Percentiles rank a stretch among this genome's conserved stretches.
Evolutionary conservation across 148 eudicot species (phyloP).

Genomic region (Beta vulgaris): DNA sequence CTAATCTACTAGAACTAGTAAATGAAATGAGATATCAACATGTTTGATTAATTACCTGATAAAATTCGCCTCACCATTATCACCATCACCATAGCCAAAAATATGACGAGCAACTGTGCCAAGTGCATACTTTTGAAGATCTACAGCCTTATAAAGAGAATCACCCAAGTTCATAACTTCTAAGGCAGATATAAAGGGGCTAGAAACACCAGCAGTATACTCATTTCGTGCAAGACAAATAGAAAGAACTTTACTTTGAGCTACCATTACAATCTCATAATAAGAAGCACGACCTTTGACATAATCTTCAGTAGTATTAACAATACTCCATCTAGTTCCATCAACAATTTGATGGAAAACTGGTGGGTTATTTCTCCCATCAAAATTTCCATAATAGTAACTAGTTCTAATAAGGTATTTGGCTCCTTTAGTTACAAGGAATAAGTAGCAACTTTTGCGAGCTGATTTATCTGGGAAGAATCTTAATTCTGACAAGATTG

Average conservation of each 20-base stretch:
- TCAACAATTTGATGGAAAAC: conserved; percentile 82
- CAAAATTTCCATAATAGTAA: conserved; percentile 75
- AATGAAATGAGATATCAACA: too few relatives aligned
- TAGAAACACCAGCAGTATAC: conserved; percentile 31
- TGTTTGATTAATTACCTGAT: conserved; percentile 38
- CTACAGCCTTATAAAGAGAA: conserved; percentile 58
- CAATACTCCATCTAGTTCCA: conserved; percentile 68
- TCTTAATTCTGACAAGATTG: conserved; percentile 51
- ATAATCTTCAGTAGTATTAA: conserved; percentile 73
- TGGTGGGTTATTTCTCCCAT: conserved; percentile 69
- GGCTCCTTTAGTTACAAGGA: conserved; percentile 47
- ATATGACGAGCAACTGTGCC: conserved; percentile 56
- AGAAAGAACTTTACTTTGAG: conserved; percentile 38
- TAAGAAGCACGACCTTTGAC: conserved; percentile 55
- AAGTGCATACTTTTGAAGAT: conserved; percentile 51
- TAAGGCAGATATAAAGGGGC: conserved; percentile 65
- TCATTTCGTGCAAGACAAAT: conserved; percentile 62
- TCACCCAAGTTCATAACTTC: conserved; percentile 52
- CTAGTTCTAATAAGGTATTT: conserved; percentile 56
- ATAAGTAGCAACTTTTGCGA: conserved; percentile 54
- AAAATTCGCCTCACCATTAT: conserved; percentile 23
- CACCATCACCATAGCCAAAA: conserved; percentile 36
- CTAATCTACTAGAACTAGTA: too few relatives aligned
- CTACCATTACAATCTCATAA: conserved; percentile 61
- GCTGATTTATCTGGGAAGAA: conserved; percentile 51